Percentiles rank a stretch among this genome's conserved stretches.
phyloP scores from a whole-genome alignment of 2,329 filamentous ascomycete species.

The Exophiala lecanii-corni region DNA sequence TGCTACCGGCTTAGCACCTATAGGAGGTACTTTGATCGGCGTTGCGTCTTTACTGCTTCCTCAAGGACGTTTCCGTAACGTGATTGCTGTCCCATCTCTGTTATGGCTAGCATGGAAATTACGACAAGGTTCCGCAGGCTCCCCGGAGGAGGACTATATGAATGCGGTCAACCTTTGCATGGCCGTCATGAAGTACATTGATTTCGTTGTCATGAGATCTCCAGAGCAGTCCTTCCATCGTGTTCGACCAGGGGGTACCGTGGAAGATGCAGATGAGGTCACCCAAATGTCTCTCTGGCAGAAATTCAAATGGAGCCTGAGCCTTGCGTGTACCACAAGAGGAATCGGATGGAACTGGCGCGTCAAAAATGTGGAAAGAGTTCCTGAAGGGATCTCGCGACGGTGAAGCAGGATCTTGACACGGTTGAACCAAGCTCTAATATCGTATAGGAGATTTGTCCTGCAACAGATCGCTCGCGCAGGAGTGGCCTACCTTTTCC shows the following conservation, averaged over 20 bases:
- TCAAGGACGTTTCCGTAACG: slow-evolving; percentile 8
- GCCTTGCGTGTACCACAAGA: slow-evolving; percentile 54
- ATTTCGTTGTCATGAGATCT: slow-evolving; percentile 11
- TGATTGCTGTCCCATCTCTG: slow-evolving; percentile 10
- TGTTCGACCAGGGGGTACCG: slow-evolving; percentile 9
- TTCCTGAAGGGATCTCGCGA: slow-evolving; percentile 8
- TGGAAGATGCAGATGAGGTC: slow-evolving; percentile 12
- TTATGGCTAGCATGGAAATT: slow-evolving; percentile 11
- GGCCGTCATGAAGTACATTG: slow-evolving; percentile 7
- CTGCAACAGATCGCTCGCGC: slow-evolving; percentile 10
- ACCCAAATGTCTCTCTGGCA: slow-evolving; percentile 15
- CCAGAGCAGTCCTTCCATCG: slow-evolving; percentile 14
- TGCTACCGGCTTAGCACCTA: neutral
- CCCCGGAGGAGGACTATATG: slow-evolving; percentile 15
- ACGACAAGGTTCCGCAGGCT: slow-evolving; percentile 10
- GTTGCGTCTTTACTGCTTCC: slow-evolving; percentile 14
- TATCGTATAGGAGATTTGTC: slow-evolving; percentile 10
- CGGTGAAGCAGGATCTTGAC: slow-evolving; percentile 1
- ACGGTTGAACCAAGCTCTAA: slow-evolving; percentile 1
- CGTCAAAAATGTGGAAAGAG: slow-evolving; percentile 28
- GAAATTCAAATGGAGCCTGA: slow-evolving; percentile 50
- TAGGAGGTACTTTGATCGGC: slow-evolving; percentile 7
- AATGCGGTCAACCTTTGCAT: slow-evolving; percentile 15
- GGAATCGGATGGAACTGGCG: slow-evolving; percentile 59
- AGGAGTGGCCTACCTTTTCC: slow-evolving; percentile 9